Conservation (phyloP, 768 basidiomycete genomes). For the Chalciporus sphaerocephalus region DNA sequence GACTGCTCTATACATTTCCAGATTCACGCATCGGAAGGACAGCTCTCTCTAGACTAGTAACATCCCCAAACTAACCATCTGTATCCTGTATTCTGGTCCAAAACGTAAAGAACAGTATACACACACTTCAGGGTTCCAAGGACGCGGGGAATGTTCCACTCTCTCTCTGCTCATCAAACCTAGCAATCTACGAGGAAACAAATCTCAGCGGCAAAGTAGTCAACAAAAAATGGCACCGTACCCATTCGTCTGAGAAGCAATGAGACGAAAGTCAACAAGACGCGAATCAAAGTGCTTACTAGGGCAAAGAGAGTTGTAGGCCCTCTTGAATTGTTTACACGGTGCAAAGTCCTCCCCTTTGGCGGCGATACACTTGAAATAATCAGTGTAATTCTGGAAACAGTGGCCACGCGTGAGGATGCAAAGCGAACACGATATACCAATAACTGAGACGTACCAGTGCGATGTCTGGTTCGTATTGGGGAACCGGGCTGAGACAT, state of each 20-base stretch:
- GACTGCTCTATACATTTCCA: too few species aligned
- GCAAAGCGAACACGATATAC: neutral
- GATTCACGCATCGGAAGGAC: neutral
- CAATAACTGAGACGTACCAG: slow-evolving; percentile 58
- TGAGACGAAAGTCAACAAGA: slow-evolving; percentile 9
- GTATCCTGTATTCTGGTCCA: too few species aligned
- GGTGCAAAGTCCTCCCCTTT: slow-evolving; percentile 99
- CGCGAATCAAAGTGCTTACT: slow-evolving; percentile 53
- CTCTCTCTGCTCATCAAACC: slow-evolving; percentile 95
- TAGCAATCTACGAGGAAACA: slow-evolving; percentile 52
- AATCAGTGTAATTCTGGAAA: slow-evolving; percentile 97
- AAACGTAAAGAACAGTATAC: neutral
- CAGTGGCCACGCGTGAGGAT: slow-evolving; percentile 34
- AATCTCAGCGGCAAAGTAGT: neutral
- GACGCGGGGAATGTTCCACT: slow-evolving; percentile 89
- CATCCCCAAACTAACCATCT: too few species aligned
- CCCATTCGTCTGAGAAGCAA: slow-evolving; percentile 78
- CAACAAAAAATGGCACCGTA: slow-evolving; percentile 32
- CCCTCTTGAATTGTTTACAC: slow-evolving; percentile 97
- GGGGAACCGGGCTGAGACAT: slow-evolving; percentile 71
- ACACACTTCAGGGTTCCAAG: slow-evolving; percentile 60
- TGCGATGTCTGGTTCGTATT: slow-evolving; percentile 94
- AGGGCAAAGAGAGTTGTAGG: slow-evolving; percentile 95
- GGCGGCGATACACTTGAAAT: slow-evolving; percentile 94
- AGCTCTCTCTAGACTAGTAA: too few species aligned